phyloP scores from a whole-genome alignment of 1,139 yeast species.

The Taiozyma onychis region DNA sequence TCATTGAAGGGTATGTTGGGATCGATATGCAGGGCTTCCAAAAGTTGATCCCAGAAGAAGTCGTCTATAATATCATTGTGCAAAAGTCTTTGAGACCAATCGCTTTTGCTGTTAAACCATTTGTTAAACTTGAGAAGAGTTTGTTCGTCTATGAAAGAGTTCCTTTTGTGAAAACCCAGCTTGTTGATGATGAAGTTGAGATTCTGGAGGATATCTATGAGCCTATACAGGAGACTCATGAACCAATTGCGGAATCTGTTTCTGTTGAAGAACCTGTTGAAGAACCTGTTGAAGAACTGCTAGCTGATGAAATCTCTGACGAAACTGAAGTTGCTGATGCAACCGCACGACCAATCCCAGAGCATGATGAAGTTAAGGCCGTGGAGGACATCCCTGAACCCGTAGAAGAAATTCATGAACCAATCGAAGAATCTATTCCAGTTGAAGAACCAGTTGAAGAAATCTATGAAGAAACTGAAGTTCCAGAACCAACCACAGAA shows the following conservation, averaged over 20 bases:
- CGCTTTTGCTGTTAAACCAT: constrained; percentile 12
- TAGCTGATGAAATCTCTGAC: not conserved
- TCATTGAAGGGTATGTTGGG: constrained; percentile 32
- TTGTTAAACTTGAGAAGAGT: constrained; percentile 22
- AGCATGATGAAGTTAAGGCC: not conserved
- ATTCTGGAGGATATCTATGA: not conserved
- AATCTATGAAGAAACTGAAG: not conserved
- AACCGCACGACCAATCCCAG: not conserved
- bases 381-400: not conserved
- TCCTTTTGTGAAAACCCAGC: constrained; percentile 2
- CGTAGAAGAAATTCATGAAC: not conserved
- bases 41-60: constrained; percentile 10
- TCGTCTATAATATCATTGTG: constrained; percentile 11
- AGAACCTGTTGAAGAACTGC: not conserved
- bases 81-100: constrained; percentile 13
- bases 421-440: not conserved
- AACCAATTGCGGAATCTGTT: not conserved
- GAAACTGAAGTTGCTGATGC: not conserved
- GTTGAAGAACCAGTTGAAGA: not conserved
- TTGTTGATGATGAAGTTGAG: not conserved
- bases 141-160: constrained; percentile 30
- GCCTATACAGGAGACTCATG: not conserved
- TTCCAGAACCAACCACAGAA: not conserved
- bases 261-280: not conserved
- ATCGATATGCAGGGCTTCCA: constrained; percentile 25